Evolutionary conservation across 805 yeast species (phyloP).

Genomic region (Candida chilensis): DNA sequence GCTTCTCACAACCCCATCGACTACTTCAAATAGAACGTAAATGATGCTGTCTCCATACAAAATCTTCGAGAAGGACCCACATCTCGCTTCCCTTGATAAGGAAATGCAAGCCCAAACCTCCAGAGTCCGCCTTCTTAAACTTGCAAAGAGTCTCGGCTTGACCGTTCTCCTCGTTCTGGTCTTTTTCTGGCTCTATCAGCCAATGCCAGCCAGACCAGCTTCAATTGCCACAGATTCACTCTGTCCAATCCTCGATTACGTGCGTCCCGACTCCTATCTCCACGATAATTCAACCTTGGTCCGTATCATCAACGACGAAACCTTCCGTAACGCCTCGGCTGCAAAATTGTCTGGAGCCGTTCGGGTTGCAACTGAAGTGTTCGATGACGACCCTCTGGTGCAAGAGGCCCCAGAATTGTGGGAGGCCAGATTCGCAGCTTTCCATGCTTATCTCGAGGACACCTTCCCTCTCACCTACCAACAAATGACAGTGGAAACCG

Average conservation of each 20-base stretch:
- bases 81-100: too few relatives aligned
- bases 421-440: conserved; percentile 14
- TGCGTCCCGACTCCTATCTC: conserved; percentile 14
- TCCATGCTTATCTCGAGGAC: conserved; percentile 18
- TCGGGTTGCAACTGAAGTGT: conserved; percentile 53
- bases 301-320: conserved; percentile 19
- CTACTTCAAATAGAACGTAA: too few relatives aligned
- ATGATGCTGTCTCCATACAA: too few relatives aligned
- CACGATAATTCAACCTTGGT: conserved; percentile 10
- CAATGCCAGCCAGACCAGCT: too few relatives aligned
- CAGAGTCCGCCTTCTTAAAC: too few relatives aligned
- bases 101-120: too few relatives aligned
- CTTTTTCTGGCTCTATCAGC: too few relatives aligned
- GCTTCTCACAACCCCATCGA: too few relatives aligned
- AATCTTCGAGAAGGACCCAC: too few relatives aligned
- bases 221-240: too few relatives aligned
- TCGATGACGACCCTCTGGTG: conserved; percentile 42
- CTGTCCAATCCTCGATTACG: conserved; percentile 8
- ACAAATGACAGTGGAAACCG: conserved; percentile 14
- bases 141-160: too few relatives aligned
- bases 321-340: conserved; percentile 23
- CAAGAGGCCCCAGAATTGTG: conserved; percentile 44
- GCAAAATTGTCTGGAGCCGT: conserved; percentile 48
- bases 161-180: too few relatives aligned
- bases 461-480: conserved; percentile 21